Conservation (phyloP, 495 filamentous ascomycete species). For the Aspergillus egyptiacus region DNA sequence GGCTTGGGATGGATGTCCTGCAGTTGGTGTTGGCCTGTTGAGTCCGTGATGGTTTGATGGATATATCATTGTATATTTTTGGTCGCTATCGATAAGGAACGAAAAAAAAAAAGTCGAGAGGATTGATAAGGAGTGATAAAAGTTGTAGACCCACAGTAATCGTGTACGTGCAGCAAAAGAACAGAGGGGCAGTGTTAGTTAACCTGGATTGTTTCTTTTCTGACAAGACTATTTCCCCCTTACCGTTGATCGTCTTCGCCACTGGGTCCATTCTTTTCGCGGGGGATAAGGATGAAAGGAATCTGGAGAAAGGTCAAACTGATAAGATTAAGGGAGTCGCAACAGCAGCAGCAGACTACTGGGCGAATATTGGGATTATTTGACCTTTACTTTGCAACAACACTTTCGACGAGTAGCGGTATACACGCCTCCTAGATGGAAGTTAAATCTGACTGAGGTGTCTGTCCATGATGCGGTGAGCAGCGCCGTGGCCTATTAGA, state of each 20-base stretch:
- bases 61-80: background rate
- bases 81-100: slow-evolving; percentile 1
- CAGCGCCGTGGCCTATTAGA: too few species aligned
- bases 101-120: background rate
- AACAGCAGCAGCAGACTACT: background rate
- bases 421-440: too few species aligned
- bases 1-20: too few species aligned
- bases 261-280: slow-evolving; percentile 17
- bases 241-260: slow-evolving; percentile 11
- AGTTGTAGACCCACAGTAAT: slow-evolving; percentile 4
- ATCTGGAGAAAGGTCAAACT: slow-evolving; percentile 21
- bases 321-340: slow-evolving; percentile 9
- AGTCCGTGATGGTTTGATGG: too few species aligned
- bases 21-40: too few species aligned
- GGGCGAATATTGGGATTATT: background rate
- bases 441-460: too few species aligned
- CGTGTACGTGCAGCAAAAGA: background rate
- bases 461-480: too few species aligned
- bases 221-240: background rate
- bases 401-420: too few species aligned
- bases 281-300: slow-evolving; percentile 20
- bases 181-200: background rate
- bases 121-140: slow-evolving; percentile 1
- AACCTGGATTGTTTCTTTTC: slow-evolving; percentile 1
- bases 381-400: background rate